Evolutionary conservation across 768 basidiomycete genomes (phyloP), one percentile per base, ranked within the genome.

Genomic region (Pleurotus platypus): DNA sequence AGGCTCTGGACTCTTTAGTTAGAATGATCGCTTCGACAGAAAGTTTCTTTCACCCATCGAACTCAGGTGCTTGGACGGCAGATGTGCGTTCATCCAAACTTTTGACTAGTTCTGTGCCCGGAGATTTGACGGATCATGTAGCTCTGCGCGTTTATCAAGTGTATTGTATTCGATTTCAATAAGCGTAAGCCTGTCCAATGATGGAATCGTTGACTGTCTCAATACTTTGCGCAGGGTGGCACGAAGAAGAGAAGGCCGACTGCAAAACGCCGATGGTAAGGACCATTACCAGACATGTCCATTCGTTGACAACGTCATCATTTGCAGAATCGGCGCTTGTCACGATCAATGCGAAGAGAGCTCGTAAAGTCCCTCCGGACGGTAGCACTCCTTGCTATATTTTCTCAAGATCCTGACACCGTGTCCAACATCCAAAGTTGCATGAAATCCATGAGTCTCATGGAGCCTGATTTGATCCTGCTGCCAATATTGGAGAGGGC

Each of bases 1-100:
- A 84, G 68, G 90, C 93, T 3, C 72, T 96, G 56, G 92, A 94
- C 67, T 90, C 92, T 6, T 72, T 96, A n/a, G 85, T 84, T 9
- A 87, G 87, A 68, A 73, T 96, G 59, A 85, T 96, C 62, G 90
- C 89, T 5, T 92, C 91, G 4, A 89, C 86, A 24, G 94, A 96
- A 69, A 86, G 86, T 56, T 94, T 93, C 73, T 96, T 94, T 72
- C 93, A 94, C 67, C 93, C 93, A 0, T 87, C 87, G 8, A 94
- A 92, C 65, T 90, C 90, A 1, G 92, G 92, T 7, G 76, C 81
- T 9, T 94, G 91, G 88, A 91, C 91, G 3, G 72, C 78, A 51
- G 87, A 89, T 74, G 87, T 87, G 71, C 58, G 80, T 71, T 35
- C 2, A 30, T 4, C 49, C 18, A 26, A 16, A 49, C 40, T 18